Evolutionary conservation across 2,329 filamentous ascomycete genomes (phyloP).

Genomic region (Elsinoe australis): DNA sequence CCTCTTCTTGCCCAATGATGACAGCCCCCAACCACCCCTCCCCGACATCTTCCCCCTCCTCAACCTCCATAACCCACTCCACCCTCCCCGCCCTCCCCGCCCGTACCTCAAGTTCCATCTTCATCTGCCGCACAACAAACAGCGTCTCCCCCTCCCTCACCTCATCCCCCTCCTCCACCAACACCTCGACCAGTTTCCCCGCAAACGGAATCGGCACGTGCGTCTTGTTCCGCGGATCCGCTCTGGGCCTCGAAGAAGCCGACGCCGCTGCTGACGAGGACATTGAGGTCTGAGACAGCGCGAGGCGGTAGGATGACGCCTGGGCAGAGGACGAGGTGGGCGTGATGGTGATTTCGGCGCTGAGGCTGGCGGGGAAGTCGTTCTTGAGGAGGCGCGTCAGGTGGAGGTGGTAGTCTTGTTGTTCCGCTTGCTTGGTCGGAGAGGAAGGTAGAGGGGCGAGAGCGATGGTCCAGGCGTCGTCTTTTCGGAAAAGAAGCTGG

Average conservation of each 20-base stretch:
- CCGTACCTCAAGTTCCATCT: slow-evolving; percentile 60
- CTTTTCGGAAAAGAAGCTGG: slow-evolving; percentile 45
- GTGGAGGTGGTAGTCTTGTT: slow-evolving; percentile 43
- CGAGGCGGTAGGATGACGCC: slow-evolving; percentile 36
- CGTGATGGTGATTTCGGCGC: slow-evolving; percentile 47
- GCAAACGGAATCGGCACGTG: slow-evolving; percentile 52
- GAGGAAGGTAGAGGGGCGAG: slow-evolving; percentile 32
- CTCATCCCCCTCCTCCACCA: slow-evolving; percentile 47
- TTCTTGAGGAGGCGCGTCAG: slow-evolving; percentile 50
- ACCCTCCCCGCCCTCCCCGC: slow-evolving; percentile 42
- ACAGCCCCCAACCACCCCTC: slow-evolving; percentile 49
- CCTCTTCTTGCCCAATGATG: slow-evolving; percentile 32
- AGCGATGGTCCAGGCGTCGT: slow-evolving; percentile 51
- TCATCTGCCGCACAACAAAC: slow-evolving; percentile 58
- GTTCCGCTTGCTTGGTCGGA: slow-evolving; percentile 7
- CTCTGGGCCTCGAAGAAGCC: slow-evolving; percentile 40
- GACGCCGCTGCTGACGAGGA: slow-evolving; percentile 35
- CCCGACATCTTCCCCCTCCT: slow-evolving; percentile 49
- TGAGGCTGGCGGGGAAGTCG: slow-evolving; percentile 50
- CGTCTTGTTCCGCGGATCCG: slow-evolving; percentile 41
- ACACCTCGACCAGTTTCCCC: slow-evolving; percentile 52
- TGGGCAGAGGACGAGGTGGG: slow-evolving; percentile 28
- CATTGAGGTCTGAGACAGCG: slow-evolving; percentile 39
- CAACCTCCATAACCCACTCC: slow-evolving; percentile 46
- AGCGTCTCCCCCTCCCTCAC: slow-evolving; percentile 47